These are phyloP conservation scores for Truncatella angustata DNA, from an alignment of 2,329 filamentous ascomycete genomes.

Conservation along the genomic window DNA sequence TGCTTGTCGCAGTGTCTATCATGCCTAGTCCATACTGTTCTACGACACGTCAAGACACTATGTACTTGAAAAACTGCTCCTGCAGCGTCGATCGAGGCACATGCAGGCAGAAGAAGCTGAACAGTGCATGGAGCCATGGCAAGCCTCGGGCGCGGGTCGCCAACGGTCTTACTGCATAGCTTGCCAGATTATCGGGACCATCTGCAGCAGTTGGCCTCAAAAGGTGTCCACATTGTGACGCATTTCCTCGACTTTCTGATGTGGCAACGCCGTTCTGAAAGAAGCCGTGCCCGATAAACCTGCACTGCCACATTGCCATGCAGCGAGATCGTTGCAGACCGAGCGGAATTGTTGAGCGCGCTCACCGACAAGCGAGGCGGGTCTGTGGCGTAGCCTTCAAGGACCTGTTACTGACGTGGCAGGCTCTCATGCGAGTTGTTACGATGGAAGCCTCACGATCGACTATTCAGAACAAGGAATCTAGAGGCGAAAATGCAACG, in stretches of 20 bases:
- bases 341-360: not conserved
- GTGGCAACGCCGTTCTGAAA: not conserved
- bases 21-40: not conserved
- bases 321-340: constrained; percentile 7
- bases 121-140: constrained; percentile 21
- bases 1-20: not conserved
- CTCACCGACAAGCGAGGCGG: constrained; percentile 7
- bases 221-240: not conserved
- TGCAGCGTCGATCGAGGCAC: constrained; percentile 13
- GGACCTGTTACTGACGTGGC: constrained; percentile 6
- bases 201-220: constrained; percentile 10
- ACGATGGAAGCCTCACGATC: not conserved
- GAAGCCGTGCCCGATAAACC: too few species aligned
- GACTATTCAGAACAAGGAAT: not conserved
- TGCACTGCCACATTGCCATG: constrained; percentile 6
- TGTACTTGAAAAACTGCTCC: too few species aligned
- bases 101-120: constrained; percentile 26
- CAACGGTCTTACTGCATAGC: constrained; percentile 9
- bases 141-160: not conserved
- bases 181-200: constrained; percentile 3
- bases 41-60: too few species aligned
- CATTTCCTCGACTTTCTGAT: constrained; percentile 24
- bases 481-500: not conserved
- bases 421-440: constrained; percentile 3
- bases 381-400: constrained; percentile 2